Percentiles rank a stretch among this genome's conserved stretches.
Conservation (phyloP, 2,329 filamentous ascomycete species). For the Pseudogymnoascus pannorum region DNA sequence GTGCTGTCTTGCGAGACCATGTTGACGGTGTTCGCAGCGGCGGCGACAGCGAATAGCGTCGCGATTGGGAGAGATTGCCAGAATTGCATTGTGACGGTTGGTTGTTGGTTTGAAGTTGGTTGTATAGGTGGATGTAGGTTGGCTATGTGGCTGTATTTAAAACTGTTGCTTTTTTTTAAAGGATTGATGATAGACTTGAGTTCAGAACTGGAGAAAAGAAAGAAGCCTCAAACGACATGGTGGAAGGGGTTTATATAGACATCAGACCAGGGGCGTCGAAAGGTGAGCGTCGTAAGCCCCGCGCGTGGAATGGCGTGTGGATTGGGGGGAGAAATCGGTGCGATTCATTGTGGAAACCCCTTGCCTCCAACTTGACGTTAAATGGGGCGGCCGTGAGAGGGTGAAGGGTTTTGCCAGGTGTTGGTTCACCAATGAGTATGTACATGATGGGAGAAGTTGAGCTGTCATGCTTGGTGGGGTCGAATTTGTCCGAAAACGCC, state of each 20-base stretch:
- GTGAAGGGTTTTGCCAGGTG: neutral
- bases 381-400: neutral
- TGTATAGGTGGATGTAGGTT: neutral
- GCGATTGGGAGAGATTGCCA: slow-evolving; percentile 34
- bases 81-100: slow-evolving; percentile 46
- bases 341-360: slow-evolving; percentile 4
- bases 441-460: slow-evolving; percentile 7
- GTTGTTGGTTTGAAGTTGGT: neutral
- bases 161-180: neutral
- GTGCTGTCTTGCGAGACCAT: slow-evolving; percentile 51
- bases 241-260: slow-evolving; percentile 2
- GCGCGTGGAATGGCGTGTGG: neutral
- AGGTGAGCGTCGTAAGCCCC: slow-evolving; percentile 1
- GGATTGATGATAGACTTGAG: neutral
- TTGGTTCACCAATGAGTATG: slow-evolving; percentile 4
- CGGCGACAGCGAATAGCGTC: slow-evolving; percentile 36
- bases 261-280: neutral
- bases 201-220: slow-evolving; percentile 6
- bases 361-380: slow-evolving; percentile 6
- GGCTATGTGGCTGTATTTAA: neutral
- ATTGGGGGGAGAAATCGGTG: neutral
- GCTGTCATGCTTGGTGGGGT: slow-evolving; percentile 8
- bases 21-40: slow-evolving; percentile 43
- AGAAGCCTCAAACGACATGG: neutral
- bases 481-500: neutral